These are phyloP conservation scores for Pyrenochaeta sp. DNA, from an alignment of 2,329 filamentous ascomycete genomes.

Conservation along the genomic window DNA sequence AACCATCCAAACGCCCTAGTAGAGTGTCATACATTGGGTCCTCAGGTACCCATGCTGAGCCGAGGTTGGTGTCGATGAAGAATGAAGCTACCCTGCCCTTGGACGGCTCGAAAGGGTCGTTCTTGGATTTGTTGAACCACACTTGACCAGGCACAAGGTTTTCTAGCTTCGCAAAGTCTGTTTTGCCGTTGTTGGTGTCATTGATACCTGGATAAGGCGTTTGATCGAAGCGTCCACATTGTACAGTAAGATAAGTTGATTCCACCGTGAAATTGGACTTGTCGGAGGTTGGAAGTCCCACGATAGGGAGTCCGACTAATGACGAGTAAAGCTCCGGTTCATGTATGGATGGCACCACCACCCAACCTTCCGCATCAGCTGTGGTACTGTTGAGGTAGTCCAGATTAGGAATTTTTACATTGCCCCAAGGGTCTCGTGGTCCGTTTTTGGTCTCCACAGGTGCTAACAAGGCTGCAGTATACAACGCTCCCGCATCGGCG, in stretches of 20 bases:
- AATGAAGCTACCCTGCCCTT: slow-evolving; percentile 20
- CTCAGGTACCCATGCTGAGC: background rate
- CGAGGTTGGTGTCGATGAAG: slow-evolving; percentile 33
- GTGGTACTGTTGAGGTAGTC: slow-evolving; percentile 12
- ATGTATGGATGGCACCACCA: slow-evolving; percentile 15
- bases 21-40: slow-evolving; percentile 2
- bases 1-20: slow-evolving; percentile 27
- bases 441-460: slow-evolving; percentile 31
- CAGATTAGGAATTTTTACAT: slow-evolving; percentile 45
- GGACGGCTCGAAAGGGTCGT: slow-evolving; percentile 18
- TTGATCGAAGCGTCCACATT: slow-evolving; percentile 22
- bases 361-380: slow-evolving; percentile 32
- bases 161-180: slow-evolving; percentile 22
- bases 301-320: slow-evolving; percentile 40
- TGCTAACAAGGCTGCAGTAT: slow-evolving; percentile 35
- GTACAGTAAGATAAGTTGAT: slow-evolving; percentile 27
- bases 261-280: slow-evolving; percentile 30
- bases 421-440: slow-evolving; percentile 43
- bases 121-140: slow-evolving; percentile 25
- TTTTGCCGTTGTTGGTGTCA: background rate
- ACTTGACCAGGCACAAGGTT: slow-evolving; percentile 26
- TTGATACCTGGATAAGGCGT: slow-evolving; percentile 11
- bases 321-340: slow-evolving; percentile 36
- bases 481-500: slow-evolving; percentile 31
- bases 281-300: slow-evolving; percentile 16